Evolutionary conservation across 2,329 filamentous ascomycete species (phyloP), one percentile per base, ranked within the genome.

Genomic region (Biscogniauxia sp.): DNA sequence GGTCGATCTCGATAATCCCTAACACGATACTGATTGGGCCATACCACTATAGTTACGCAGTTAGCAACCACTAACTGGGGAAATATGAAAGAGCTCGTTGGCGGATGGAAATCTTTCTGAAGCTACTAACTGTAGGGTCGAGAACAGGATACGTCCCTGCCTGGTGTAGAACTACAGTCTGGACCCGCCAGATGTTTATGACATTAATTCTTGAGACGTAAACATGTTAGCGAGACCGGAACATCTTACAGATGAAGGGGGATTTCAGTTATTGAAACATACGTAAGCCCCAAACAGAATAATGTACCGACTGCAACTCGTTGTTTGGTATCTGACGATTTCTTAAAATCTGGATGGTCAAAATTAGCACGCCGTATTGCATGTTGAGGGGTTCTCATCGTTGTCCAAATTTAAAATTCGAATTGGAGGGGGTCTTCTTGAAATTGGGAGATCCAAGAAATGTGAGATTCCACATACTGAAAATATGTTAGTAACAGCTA

Each of bases 1-100:
- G 67, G 59, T 76, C 70, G 55, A 75, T 68, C 55, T 77, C 75
- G 55, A 76, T 65, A 0, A 67, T 69, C 0, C 72, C 73, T 5
- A 76, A 67, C 11, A 75, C 66, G 57, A 76, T 72, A 51, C 68
- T 69, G 37, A 68, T 64, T 20, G 71, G 71, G 6, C 67, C 72
- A 60, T 76, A 76, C 72, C 73, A 77, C 3, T 45, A 13, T 45
- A 45, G 37, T 23, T 2, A 45, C 6, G 17, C 5, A 45, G 15
- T 45, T n/a, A 45, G 37, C 37, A 6, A 45, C 37, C 37, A 11
- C 37, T 5, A 45, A 45, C 2, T n/a, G 11, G 2, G 37, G 4
- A n/a, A 15, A 45, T n/a, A n/a, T 45, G 37, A 45, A 45, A 45
- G 37, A 45, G 37, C 5, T n/a, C n/a, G 37, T 15, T 45, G 11